Conservation (phyloP, 768 basidiomycete species). For the Mrakia hoshinonis region DNA sequence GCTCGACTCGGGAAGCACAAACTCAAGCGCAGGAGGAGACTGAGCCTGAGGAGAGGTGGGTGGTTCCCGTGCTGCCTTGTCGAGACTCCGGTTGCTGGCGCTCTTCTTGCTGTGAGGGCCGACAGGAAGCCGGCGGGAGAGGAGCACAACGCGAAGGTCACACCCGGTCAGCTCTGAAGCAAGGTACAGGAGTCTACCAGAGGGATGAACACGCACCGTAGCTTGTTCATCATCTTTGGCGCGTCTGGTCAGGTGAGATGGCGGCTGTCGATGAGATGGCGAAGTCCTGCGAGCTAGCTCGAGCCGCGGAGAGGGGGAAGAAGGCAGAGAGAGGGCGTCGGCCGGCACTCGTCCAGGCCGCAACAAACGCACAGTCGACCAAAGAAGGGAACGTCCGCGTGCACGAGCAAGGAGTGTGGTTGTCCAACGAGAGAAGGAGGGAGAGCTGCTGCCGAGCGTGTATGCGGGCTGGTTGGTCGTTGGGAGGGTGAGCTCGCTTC, state of each 20-base stretch:
- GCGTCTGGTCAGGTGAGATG: background rate
- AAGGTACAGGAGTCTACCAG: background rate
- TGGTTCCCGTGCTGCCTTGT: background rate
- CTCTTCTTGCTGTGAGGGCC: constrained; percentile 13
- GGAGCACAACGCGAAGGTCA: background rate
- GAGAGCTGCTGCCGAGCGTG: too few species aligned
- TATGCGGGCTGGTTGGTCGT: background rate
- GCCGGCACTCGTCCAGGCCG: too few species aligned
- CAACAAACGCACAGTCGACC: too few species aligned
- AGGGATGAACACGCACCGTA: background rate
- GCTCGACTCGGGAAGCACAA: background rate
- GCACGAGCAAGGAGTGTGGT: too few species aligned
- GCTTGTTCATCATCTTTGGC: constrained; percentile 15
- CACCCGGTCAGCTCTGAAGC: background rate
- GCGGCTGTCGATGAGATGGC: background rate
- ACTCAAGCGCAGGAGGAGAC: background rate
- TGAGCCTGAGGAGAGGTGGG: background rate
- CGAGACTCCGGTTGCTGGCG: constrained; percentile 4
- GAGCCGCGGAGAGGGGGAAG: too few species aligned
- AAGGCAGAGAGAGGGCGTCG: too few species aligned
- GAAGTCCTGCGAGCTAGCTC: background rate
- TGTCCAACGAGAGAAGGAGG: too few species aligned
- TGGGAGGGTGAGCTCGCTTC: background rate
- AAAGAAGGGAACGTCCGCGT: too few species aligned
- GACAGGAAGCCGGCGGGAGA: background rate